phyloP scores from a whole-genome alignment of 192 early-diverging fungal genomes.

The Backusella parvicylindrica region DNA sequence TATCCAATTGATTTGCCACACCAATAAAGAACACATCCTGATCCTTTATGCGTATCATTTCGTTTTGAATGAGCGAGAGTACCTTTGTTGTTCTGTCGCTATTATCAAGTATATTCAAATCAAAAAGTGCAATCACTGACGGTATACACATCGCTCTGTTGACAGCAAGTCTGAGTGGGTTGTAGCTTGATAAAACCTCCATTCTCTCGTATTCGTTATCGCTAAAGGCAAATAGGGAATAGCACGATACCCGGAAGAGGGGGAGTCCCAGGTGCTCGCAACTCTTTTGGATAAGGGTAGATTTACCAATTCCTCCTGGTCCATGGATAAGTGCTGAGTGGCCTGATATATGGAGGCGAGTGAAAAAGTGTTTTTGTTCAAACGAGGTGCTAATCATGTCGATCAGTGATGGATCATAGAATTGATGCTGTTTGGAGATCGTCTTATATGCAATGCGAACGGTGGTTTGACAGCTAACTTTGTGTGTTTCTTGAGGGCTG shows the following conservation, averaged over 20 bases:
- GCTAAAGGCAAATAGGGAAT: slow-evolving; percentile 14
- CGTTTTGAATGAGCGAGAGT: neutral
- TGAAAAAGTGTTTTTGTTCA: neutral
- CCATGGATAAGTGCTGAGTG: slow-evolving; percentile 27
- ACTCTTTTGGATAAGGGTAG: slow-evolving; percentile 8
- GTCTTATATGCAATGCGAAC: neutral
- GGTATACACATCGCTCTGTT: slow-evolving; percentile 40
- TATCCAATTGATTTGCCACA: slow-evolving; percentile 1
- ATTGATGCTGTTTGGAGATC: neutral
- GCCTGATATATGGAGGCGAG: slow-evolving; percentile 8
- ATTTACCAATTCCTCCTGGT: slow-evolving; percentile 27
- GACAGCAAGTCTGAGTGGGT: slow-evolving; percentile 8
- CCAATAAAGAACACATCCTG: slow-evolving; percentile 20
- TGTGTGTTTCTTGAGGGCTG: neutral
- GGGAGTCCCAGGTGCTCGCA: neutral
- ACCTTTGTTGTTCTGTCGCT: slow-evolving; percentile 29
- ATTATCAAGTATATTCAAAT: slow-evolving; percentile 47
- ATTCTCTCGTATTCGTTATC: slow-evolving; percentile 15
- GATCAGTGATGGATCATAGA: neutral
- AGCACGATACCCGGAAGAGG: neutral
- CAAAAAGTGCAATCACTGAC: slow-evolving; percentile 47
- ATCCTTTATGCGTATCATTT: neutral
- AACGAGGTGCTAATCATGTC: slow-evolving; percentile 12
- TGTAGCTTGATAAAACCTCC: slow-evolving; percentile 9
- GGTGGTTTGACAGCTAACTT: neutral